These are phyloP conservation scores for Pyricularia sp. DNA, from an alignment of 2,329 filamentous ascomycete species.

Conservation along the genomic window DNA sequence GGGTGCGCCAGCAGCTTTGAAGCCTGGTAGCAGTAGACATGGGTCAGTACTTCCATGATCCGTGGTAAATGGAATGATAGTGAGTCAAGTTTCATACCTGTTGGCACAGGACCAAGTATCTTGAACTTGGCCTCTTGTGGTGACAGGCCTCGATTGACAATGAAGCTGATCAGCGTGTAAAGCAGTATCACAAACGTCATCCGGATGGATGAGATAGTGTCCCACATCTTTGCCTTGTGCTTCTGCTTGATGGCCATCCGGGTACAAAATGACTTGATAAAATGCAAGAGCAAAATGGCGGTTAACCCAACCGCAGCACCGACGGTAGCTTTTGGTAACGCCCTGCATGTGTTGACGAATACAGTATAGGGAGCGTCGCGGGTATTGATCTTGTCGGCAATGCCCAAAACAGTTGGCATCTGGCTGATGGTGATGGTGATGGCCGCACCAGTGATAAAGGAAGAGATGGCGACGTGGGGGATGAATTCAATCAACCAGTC, in stretches of 20 bases:
- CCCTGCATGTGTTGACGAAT: slow-evolving; percentile 30
- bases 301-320: slow-evolving; percentile 67
- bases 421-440: slow-evolving; percentile 41
- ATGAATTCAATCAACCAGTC: slow-evolving; percentile 44
- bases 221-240: slow-evolving; percentile 3
- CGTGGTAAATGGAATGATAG: no score
- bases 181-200: slow-evolving; percentile 70
- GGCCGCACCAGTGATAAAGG: slow-evolving; percentile 41
- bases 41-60: not conserved
- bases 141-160: slow-evolving; percentile 61
- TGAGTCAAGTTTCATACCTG: slow-evolving; percentile 38
- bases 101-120: slow-evolving; percentile 67
- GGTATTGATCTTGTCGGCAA: slow-evolving; percentile 30
- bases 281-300: slow-evolving; percentile 56
- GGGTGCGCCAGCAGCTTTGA: slow-evolving; percentile 72
- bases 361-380: slow-evolving; percentile 34
- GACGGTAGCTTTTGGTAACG: slow-evolving; percentile 20
- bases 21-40: slow-evolving; percentile 39
- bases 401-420: slow-evolving; percentile 32
- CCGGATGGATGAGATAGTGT: slow-evolving; percentile 54
- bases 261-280: slow-evolving; percentile 51
- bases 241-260: slow-evolving; percentile 47
- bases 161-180: slow-evolving; percentile 81
- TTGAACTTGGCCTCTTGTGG: slow-evolving; percentile 52
- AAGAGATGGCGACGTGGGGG: slow-evolving; percentile 37